Evolutionary conservation across 1,284 basidiomycete species (phyloP).

Genomic region (Anthracocystis panici-leucophaei): DNA sequence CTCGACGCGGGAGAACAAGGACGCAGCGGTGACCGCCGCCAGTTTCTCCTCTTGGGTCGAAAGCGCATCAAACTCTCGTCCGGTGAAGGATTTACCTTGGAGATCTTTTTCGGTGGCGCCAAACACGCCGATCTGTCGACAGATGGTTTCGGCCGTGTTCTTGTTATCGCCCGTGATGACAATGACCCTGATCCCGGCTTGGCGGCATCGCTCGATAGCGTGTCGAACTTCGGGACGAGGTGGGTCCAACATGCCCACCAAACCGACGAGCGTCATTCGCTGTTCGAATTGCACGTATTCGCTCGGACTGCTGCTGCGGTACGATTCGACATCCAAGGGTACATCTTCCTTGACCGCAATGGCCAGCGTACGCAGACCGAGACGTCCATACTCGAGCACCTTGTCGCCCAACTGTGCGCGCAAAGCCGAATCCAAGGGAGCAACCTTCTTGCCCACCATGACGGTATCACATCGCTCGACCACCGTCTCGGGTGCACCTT

Average conservation of each 20-base stretch:
- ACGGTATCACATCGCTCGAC: slow-evolving; percentile 86
- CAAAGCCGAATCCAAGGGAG: slow-evolving; percentile 74
- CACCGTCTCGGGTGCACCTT: slow-evolving; percentile 95
- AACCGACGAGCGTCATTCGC: slow-evolving; percentile 86
- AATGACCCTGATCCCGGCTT: slow-evolving; percentile 94
- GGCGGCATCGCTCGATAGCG: slow-evolving; percentile 89
- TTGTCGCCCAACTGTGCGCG: slow-evolving; percentile 75
- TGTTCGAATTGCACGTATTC: slow-evolving; percentile 88
- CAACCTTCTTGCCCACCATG: slow-evolving; percentile 71
- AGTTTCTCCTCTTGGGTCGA: slow-evolving; percentile 81
- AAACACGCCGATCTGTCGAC: slow-evolving; percentile 94
- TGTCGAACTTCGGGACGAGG: slow-evolving; percentile 90
- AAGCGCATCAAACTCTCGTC: slow-evolving; percentile 88
- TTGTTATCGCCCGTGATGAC: slow-evolving; percentile 99
- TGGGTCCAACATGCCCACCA: slow-evolving; percentile 98
- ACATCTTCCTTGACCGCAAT: slow-evolving; percentile 85
- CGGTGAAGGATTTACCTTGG: slow-evolving; percentile 92
- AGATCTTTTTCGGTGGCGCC: slow-evolving; percentile 66
- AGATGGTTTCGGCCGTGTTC: slow-evolving; percentile 96
- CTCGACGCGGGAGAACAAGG: slow-evolving; percentile 92
- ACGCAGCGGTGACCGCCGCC: slow-evolving; percentile 84
- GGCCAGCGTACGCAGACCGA: slow-evolving; percentile 90
- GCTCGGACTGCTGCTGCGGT: slow-evolving; percentile 71
- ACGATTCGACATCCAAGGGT: slow-evolving; percentile 76
- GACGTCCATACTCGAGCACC: slow-evolving; percentile 80